Evolutionary conservation across 495 filamentous ascomycete species (phyloP), one percentile per base, ranked within the genome.

Genomic region (Friedmanniomyces endolithicus): DNA sequence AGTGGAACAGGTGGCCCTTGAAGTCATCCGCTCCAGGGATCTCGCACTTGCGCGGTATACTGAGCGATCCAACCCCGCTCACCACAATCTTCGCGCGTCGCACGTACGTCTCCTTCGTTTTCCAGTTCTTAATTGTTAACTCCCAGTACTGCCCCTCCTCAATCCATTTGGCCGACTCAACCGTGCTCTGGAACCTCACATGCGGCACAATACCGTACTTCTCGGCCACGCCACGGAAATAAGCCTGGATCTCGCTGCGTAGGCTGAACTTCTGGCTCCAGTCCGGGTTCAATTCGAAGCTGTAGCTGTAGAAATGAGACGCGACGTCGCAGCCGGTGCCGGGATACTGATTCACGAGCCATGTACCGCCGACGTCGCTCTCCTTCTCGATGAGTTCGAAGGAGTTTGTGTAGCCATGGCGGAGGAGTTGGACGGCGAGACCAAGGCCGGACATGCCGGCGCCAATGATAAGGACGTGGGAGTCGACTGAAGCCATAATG

Each of bases 71-170:
- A 6, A 78, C 78, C 20, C 72, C 74, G 53, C 71, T 77, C 43
- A 80, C 68, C 6, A 84, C 69, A 20, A 84, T 68, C 65, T 81
- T 83, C 17, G 74, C 75, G 44, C 75, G 67, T n/a, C 61, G 25
- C 9, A 64, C 47, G 27, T 25, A 34, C 4, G 64, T 64, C 48
- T 64, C 57, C 41, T 65, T 59, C 8, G 66, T 68, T 22, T 64
- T 57, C 39, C 68, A 48, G 59, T 75, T 60, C 31, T 67, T 59
- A 17, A 77, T 46, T 9, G 59, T 68, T 8, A 78, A 67, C 11
- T 66, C 57, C 76, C 76, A 80, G 1, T 69, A 68, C 31, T 65
- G 61, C 17, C 60, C 67, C 11, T 64, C 57, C 37, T 75, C 74
- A 11, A 69, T 58, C 75, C 75, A 80, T 7, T 58, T 44, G 27